Conservation (phyloP, 768 basidiomycete genomes). For the Clitopilus hobsonii region DNA sequence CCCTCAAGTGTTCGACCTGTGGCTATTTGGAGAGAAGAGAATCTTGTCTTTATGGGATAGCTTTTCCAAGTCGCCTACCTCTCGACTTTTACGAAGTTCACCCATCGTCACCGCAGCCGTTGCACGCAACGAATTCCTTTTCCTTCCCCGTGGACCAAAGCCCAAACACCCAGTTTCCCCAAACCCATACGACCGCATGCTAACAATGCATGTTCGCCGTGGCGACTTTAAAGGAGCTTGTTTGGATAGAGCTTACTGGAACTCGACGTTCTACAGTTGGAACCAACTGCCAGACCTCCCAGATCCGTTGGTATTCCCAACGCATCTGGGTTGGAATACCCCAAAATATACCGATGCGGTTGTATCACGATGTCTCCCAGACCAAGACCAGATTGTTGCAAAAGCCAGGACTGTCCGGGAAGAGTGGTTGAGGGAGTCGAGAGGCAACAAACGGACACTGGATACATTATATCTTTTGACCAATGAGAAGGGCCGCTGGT, state of each 20-base stretch:
- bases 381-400: slow-evolving; percentile 41
- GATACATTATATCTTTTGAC: slow-evolving; percentile 60
- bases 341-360: background rate
- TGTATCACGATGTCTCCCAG: slow-evolving; percentile 47
- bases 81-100: slow-evolving; percentile 11
- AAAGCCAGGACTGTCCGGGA: slow-evolving; percentile 28
- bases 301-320: slow-evolving; percentile 10
- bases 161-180: background rate
- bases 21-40: slow-evolving; percentile 11
- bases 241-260: slow-evolving; percentile 5
- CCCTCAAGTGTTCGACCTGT: background rate
- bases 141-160: slow-evolving; percentile 1
- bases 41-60: slow-evolving; percentile 11
- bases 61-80: slow-evolving; percentile 11
- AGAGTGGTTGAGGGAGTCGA: slow-evolving; percentile 16
- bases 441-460: slow-evolving; percentile 15
- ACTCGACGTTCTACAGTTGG: slow-evolving; percentile 12
- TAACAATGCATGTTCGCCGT: slow-evolving; percentile 13
- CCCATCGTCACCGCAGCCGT: slow-evolving; percentile 11
- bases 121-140: slow-evolving; percentile 4
- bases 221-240: slow-evolving; percentile 15
- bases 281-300: slow-evolving; percentile 11
- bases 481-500: slow-evolving; percentile 50
- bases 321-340: slow-evolving; percentile 2
- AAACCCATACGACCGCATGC: slow-evolving; percentile 3